Evolutionary conservation across 2,329 filamentous ascomycete species (phyloP).

Genomic region (Alternaria sp.): DNA sequence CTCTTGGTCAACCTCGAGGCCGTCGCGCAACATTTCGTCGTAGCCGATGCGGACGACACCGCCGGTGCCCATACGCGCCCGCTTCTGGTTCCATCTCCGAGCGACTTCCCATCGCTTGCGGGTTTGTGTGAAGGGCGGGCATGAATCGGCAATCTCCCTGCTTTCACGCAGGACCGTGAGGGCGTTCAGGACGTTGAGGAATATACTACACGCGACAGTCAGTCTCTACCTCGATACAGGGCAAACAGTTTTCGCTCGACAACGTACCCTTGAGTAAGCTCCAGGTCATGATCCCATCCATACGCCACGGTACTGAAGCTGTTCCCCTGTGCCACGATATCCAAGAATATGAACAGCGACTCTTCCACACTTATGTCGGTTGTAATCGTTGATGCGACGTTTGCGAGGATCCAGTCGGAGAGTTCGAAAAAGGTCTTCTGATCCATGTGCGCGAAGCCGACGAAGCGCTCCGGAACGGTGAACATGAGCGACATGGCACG

Average conservation of each 20-base stretch:
- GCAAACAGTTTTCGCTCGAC: background rate
- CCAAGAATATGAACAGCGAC: slow-evolving; percentile 46
- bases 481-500: slow-evolving; percentile 42
- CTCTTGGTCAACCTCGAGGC: slow-evolving; percentile 44
- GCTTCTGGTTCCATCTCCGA: slow-evolving; percentile 36
- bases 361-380: slow-evolving; percentile 45
- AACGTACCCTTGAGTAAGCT: slow-evolving; percentile 45
- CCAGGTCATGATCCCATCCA: slow-evolving; percentile 44
- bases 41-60: slow-evolving; percentile 44
- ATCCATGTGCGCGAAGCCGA: slow-evolving; percentile 47
- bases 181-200: slow-evolving; percentile 43
- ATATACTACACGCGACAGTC: slow-evolving; percentile 34
- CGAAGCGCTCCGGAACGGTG: slow-evolving; percentile 45
- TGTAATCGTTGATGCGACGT: slow-evolving; percentile 38
- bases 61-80: slow-evolving; percentile 31
- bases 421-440: slow-evolving; percentile 47
- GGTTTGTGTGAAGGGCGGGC: slow-evolving; percentile 39
- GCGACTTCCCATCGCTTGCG: slow-evolving; percentile 43
- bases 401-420: slow-evolving; percentile 46
- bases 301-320: slow-evolving; percentile 42
- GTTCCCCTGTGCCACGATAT: slow-evolving; percentile 46
- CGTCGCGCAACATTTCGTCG: slow-evolving; percentile 38
- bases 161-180: slow-evolving; percentile 41
- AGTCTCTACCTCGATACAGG: slow-evolving; percentile 4
- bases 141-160: slow-evolving; percentile 39